phyloP scores from a whole-genome alignment of 495 filamentous ascomycete genomes.

The Xylaria longipes region DNA sequence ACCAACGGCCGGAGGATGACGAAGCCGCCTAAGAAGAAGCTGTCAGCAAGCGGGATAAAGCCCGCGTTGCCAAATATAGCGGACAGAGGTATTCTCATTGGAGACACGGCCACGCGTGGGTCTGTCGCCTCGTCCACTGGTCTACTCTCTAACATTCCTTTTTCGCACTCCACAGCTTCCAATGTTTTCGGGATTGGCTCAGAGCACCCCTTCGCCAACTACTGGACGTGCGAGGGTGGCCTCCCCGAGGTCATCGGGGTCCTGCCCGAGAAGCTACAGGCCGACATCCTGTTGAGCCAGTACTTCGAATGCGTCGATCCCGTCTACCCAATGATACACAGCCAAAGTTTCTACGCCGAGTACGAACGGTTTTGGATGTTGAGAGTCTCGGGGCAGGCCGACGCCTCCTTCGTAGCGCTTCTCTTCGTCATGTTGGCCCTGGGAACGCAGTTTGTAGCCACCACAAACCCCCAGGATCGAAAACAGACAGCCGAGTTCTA shows the following conservation, averaged over 20 bases:
- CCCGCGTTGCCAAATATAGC: conserved; percentile 54
- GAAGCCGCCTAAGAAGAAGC: conserved; percentile 59
- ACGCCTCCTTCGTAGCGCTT: conserved; percentile 67
- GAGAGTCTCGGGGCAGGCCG: conserved; percentile 56
- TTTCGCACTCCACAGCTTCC: conserved; percentile 64
- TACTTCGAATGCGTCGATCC: conserved; percentile 79
- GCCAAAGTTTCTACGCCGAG: conserved; percentile 69
- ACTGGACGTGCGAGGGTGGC: conserved; percentile 77
- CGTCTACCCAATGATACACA: conserved; percentile 75
- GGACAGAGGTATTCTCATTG: conserved; percentile 50
- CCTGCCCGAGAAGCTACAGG: conserved; percentile 71
- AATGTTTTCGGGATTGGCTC: conserved; percentile 73
- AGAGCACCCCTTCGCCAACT: conserved; percentile 75
- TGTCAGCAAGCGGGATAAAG: conserved; percentile 39
- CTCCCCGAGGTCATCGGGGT: conserved; percentile 73
- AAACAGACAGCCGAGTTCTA: conserved; percentile 79
- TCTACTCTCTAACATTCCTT: conserved; percentile 71
- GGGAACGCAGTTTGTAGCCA: conserved; percentile 73
- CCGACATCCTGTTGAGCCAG: conserved; percentile 69
- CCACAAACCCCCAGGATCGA: conserved; percentile 59
- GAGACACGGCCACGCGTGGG: conserved; percentile 44
- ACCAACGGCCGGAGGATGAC: conserved; percentile 63
- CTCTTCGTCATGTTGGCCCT: conserved; percentile 73
- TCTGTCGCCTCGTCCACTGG: conserved; percentile 59
- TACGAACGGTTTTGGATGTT: conserved; percentile 75